A percentile compares a stretch with the other conserved stretches of the same genome.
Conservation (phyloP, 208 protist genomes). For the Acanthamoeba castellanii region DNA sequence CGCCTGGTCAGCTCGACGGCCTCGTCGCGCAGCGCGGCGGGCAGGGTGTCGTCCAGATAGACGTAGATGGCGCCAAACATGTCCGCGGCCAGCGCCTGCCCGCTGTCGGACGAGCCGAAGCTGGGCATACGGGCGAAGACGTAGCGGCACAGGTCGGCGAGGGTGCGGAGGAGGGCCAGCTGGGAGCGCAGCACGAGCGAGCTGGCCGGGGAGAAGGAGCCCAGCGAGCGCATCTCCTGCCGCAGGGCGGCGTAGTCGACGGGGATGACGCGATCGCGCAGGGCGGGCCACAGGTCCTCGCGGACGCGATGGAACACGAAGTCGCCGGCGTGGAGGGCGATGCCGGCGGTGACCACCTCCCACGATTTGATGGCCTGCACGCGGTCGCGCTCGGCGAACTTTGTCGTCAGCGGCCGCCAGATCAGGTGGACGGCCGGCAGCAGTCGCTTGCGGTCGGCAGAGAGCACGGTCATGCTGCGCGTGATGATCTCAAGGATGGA, state of each 20-base stretch:
- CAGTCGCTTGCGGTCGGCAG: slow-evolving; percentile 33
- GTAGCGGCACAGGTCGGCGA: background rate
- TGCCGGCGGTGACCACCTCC: background rate
- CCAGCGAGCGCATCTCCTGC: slow-evolving; percentile 27
- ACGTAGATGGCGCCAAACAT: background rate
- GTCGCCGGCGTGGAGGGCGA: slow-evolving; percentile 25
- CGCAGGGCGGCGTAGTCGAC: background rate
- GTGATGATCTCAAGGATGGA: background rate
- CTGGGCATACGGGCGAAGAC: slow-evolving; percentile 10
- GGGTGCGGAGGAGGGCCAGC: background rate
- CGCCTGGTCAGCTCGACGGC: background rate
- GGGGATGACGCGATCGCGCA: slow-evolving; percentile 44
- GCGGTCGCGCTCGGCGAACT: slow-evolving; percentile 23
- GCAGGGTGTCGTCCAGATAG: slow-evolving; percentile 37
- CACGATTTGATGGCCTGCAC: slow-evolving; percentile 24
- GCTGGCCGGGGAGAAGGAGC: background rate
- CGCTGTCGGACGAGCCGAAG: background rate
- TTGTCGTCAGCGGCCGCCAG: slow-evolving; percentile 23
- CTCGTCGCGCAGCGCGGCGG: slow-evolving; percentile 2
- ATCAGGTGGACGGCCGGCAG: slow-evolving; percentile 58
- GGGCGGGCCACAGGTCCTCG: slow-evolving; percentile 49
- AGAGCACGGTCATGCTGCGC: slow-evolving; percentile 46
- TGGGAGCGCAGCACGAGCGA: slow-evolving; percentile 6
- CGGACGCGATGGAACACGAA: slow-evolving; percentile 41
- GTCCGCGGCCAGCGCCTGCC: background rate